These are phyloP conservation scores for Colletotrichum gigasporum DNA, from an alignment of 2,329 filamentous ascomycete species.

Conservation along the genomic window DNA sequence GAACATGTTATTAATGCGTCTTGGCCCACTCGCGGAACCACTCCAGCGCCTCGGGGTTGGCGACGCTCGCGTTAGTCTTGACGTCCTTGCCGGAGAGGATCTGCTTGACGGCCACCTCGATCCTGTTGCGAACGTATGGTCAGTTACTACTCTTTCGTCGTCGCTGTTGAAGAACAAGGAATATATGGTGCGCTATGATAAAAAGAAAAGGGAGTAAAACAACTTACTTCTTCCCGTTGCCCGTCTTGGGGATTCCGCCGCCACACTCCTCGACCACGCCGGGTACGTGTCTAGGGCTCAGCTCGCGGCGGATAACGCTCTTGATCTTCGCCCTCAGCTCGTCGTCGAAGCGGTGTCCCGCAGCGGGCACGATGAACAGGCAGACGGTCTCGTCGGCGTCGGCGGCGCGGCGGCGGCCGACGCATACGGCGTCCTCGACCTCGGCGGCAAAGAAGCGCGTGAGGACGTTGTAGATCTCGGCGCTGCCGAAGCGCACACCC, in stretches of 20 bases:
- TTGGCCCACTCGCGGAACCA: constrained; percentile 87
- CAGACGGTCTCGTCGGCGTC: constrained; percentile 89
- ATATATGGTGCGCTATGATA: not conserved
- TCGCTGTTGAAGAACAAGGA: not conserved
- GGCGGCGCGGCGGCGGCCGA: constrained; percentile 76
- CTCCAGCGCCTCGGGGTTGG: constrained; percentile 86
- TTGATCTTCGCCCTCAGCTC: constrained; percentile 73
- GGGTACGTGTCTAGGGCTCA: constrained; percentile 91
- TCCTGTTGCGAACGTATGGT: constrained; percentile 58
- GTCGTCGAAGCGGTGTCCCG: constrained; percentile 63
- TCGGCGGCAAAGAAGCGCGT: constrained; percentile 82
- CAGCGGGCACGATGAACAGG: constrained; percentile 83
- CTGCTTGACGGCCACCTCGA: constrained; percentile 96
- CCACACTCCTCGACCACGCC: constrained; percentile 81
- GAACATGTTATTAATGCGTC: constrained; percentile 49
- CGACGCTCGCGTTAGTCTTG: constrained; percentile 92
- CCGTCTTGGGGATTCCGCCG: constrained; percentile 87
- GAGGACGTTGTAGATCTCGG: constrained; percentile 96
- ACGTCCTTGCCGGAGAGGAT: constrained; percentile 89
- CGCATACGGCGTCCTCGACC: constrained; percentile 87
- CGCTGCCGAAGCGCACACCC: constrained; percentile 90
- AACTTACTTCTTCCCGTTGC: constrained; percentile 92
- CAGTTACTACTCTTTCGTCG: not conserved
- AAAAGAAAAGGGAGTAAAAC: not conserved
- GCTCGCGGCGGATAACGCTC: constrained; percentile 74